Evolutionary conservation across 495 filamentous ascomycete genomes (phyloP).

Genomic region (Talaromyces adpressus): DNA sequence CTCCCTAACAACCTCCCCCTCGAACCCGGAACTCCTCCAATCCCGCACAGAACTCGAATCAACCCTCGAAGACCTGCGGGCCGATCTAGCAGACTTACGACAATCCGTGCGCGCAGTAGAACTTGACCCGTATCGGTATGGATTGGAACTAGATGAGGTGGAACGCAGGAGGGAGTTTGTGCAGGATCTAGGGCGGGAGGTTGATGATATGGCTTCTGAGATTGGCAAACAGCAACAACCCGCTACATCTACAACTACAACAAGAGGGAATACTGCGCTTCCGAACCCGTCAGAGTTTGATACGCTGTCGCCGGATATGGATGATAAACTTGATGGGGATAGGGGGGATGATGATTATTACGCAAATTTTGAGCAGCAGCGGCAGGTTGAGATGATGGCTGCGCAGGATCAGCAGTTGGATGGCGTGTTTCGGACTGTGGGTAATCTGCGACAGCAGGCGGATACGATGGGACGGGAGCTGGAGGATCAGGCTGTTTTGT

Average conservation of each 20-base stretch:
- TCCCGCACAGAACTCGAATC: conserved; percentile 75
- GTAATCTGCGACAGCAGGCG: conserved; percentile 80
- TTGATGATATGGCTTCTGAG: conserved; percentile 84
- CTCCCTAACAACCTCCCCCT: conserved; percentile 61
- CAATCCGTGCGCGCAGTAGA: conserved; percentile 86
- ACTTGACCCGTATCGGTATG: conserved; percentile 81
- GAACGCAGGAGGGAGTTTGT: conserved; percentile 74
- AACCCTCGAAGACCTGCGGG: conserved; percentile 66
- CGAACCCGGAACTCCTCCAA: conserved; percentile 79
- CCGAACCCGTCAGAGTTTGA: conserved; percentile 70
- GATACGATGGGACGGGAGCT: conserved; percentile 92
- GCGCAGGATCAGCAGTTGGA: conserved; percentile 93
- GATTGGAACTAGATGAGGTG: conserved; percentile 78
- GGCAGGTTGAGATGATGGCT: conserved; percentile 85
- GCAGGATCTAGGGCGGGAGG: conserved; percentile 78
- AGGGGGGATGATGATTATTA: conserved; percentile 58
- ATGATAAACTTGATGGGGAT: conserved; percentile 5
- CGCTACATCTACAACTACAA: conserved; percentile 10
- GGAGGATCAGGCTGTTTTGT: conserved; percentile 79
- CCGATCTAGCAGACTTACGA: conserved; percentile 84
- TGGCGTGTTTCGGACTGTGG: conserved; percentile 87
- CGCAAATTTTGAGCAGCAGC: conserved; percentile 84
- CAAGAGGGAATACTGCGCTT: conserved; percentile 32
- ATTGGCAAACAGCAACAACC: conserved; percentile 48
- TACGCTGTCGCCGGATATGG: conserved; percentile 22